Percentiles rank a stretch among this genome's conserved stretches.
These are phyloP conservation scores for Pythium vanterpoolii DNA, from an alignment of 352 stramenopile genomes.

Conservation along the genomic window DNA sequence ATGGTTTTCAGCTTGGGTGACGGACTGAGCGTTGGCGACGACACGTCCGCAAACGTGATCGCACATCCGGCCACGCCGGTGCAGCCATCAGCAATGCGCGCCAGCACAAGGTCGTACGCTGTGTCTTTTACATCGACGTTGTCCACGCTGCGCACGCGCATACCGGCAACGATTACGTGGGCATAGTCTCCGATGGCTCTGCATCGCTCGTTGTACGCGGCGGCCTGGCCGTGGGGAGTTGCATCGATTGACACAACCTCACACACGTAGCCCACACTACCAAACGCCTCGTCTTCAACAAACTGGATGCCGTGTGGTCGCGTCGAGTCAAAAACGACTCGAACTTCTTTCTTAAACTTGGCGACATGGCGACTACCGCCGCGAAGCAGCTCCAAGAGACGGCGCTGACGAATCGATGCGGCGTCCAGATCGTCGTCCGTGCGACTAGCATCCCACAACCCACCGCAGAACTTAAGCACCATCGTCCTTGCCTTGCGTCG, in stretches of 20 bases:
- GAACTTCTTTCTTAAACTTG: conserved; percentile 57
- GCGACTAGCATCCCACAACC: conserved; percentile 26
- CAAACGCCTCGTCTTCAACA: background rate
- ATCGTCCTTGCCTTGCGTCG: conserved; percentile 11
- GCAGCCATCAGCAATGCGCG: conserved; percentile 25
- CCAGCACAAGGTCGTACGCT: conserved; percentile 43
- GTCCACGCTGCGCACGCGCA: conserved; percentile 50
- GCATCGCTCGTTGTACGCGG: conserved; percentile 56
- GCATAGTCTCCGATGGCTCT: conserved; percentile 40
- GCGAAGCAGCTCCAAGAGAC: conserved; percentile 26
- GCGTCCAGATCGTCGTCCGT: conserved; percentile 25
- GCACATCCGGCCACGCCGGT: conserved; percentile 31
- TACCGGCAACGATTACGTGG: conserved; percentile 36
- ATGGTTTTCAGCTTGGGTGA: conserved; percentile 10
- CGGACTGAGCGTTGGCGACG: conserved; percentile 10
- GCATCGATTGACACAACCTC: conserved; percentile 36
- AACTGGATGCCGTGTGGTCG: conserved; percentile 53
- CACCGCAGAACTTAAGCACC: conserved; percentile 53
- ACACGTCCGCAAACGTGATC: conserved; percentile 45
- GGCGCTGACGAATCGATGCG: conserved; percentile 15
- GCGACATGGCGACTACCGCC: background rate
- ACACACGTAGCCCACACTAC: conserved; percentile 31
- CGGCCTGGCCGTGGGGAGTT: conserved; percentile 30
- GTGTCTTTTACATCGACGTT: conserved; percentile 32
- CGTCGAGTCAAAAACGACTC: conserved; percentile 48